Base-by-base conservation (phyloP, 352 stramenopile species). In the Pelagophyceae sp. region DNA sequence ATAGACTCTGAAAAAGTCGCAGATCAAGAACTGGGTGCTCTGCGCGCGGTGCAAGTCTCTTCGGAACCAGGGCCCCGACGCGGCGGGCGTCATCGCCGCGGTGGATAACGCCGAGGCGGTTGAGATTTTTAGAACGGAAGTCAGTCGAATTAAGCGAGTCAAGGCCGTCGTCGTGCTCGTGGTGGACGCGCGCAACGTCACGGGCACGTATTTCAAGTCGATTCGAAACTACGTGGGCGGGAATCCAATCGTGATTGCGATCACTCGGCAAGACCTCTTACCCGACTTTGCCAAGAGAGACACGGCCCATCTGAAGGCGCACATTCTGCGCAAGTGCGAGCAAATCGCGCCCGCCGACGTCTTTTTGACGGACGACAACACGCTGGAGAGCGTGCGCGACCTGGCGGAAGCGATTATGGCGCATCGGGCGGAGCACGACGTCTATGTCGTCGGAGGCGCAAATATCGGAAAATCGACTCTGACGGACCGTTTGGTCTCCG, bases 11-110 rank as follows among this genome's bases (percentile, higher is more conserved):
- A 15, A 25, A 25, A 67, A 67, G 58, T 67, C 58, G 58, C 58
- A 67, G 58, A n/a, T n/a, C 58, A 67, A 67, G 58, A 67, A 67
- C 58, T 67, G 58, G 58, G 27, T 31, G 58, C 58, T 67, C 23
- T 67, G 58, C 27, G 58, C 5, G 15, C 23, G 58, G 58, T 67
- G 58, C 29, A n/a, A 33, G 23, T 15, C 23, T 11, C 58, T 67
- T 6, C 50, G 50, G 50, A n/a, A 33, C 23, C 5, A 33, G 23
- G 58, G 58, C 58, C 17, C 15, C 50, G 50, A 15, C 50, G 25
- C 15, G 50, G 50, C 50, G 50, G 58, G 23, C 58, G 11, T 11
- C 45, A 23, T 23, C 45, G 45, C 11, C 11, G 45, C 23, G 11
- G 58, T 67, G 23, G 58, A 67, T 27, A 5, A 67, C 15, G 11